Base-by-base conservation (phyloP, 371 early-diverging fungal genomes). In the Actinomortierella wolfii region DNA sequence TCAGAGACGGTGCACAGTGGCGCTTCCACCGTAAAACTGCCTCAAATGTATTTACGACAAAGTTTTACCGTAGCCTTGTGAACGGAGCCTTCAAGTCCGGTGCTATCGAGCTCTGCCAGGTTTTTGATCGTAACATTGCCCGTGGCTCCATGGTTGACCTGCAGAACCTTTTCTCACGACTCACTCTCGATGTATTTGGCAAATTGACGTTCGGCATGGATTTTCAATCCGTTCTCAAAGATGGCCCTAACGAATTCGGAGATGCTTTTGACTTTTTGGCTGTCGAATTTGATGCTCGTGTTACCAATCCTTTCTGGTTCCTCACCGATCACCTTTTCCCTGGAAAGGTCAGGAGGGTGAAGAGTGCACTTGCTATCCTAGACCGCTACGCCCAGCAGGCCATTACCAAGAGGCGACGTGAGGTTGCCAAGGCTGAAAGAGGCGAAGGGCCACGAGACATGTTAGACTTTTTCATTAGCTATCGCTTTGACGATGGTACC, bases 1-100 rank as follows among this genome's bases (percentile, higher is more conserved):
- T 34, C 34, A 34, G 88, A 83, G 46, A 83, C 80, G 48, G 54
- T 9, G 71, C 64, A 2, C 51, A 67, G 0, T 89, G 91, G 90
- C 78, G 76, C 20, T 78, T 73, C 41, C 89, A 89, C 48, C 78
- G 92, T 47, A 91, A 89, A 67, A 78, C 83, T 1, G 90, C 89
- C 11, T 69, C 85, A 52, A 77, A 79, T 54, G 85, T 91, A 24
- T 92, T 91, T 59, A 87, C 81, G 51, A 89, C 89, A 56, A 83
- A 79, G 59, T 87, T 89, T 67, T 90, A 89, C 56, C 81, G 88
- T 52, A 86, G 89, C 49, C 77, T 81, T 3, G 61, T 61, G 28
- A n/a, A 57, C 2, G 65, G 71, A 4, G 44, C 58, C 15, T 65
- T 70, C 51, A 40, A 34, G 9, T 46, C 57, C 0, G 48, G 61